Conservation (phyloP, 1,284 basidiomycete genomes). For the Papiliotrema laurentii region DNA sequence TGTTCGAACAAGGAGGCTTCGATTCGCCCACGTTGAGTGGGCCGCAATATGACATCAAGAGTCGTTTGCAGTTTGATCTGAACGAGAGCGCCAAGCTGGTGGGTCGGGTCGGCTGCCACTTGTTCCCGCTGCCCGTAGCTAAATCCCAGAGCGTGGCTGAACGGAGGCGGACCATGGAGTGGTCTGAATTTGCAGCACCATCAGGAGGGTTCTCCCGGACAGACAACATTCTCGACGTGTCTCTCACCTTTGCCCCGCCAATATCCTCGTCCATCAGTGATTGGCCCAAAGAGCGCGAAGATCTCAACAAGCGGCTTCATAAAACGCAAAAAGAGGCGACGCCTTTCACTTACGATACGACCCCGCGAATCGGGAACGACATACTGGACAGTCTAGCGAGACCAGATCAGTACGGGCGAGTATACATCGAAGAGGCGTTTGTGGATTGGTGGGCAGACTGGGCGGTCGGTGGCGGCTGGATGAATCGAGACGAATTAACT, state of each 20-base stretch:
- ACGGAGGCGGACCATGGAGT: conserved; percentile 73
- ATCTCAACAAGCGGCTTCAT: conserved; percentile 68
- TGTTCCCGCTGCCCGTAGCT: not conserved
- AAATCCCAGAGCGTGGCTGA: conserved; percentile 54
- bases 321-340: conserved; percentile 75
- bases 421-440: conserved; percentile 75
- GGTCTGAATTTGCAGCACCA: conserved; percentile 71
- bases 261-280: conserved; percentile 60
- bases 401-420: conserved; percentile 57
- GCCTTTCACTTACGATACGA: conserved; percentile 77
- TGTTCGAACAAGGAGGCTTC: conserved; percentile 78
- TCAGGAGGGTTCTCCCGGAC: conserved; percentile 69
- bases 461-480: conserved; percentile 72
- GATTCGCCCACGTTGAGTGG: conserved; percentile 48
- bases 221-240: conserved; percentile 66
- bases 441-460: conserved; percentile 82
- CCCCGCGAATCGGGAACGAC: conserved; percentile 56
- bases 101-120: conserved; percentile 42
- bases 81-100: conserved; percentile 77
- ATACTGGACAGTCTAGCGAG: conserved; percentile 8
- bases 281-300: conserved; percentile 69
- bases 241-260: conserved; percentile 73
- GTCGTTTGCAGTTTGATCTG: conserved; percentile 77
- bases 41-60: conserved; percentile 35
- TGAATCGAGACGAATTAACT: conserved; percentile 65